Base-by-base conservation (phyloP, 2,329 filamentous ascomycete species). In the Penicillium sp. region DNA sequence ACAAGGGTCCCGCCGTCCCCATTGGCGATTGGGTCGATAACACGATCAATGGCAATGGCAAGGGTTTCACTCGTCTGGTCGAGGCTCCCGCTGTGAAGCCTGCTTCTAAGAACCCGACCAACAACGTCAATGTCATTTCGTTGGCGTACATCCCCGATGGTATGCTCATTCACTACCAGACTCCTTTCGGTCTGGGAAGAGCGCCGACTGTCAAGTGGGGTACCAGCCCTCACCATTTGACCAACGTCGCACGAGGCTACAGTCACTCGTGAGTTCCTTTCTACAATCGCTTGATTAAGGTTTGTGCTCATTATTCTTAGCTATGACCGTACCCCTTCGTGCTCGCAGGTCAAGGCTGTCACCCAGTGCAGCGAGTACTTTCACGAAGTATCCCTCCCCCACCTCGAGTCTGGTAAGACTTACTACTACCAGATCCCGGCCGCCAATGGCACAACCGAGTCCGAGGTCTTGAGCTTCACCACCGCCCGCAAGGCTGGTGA, bases 131-230 rank as follows among this genome's bases (percentile, higher is more conserved):
- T 59, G 81, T 83, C 37, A 80, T 83, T 55, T 76, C 76, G 4
- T 60, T 81, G 55, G 73, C 80, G 1, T 83, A 81, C 57, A 58
- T 81, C 2, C 79, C 79, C 1, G 66, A 72, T 49, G 81, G 81
- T 33, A 78, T 83, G 65, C 81, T 81, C 64, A 75, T 83, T 54
- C 81, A 83, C 68, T 83, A 76, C 65, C 81, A 83, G 69, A 83
- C 81, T 0, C 79, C 81, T 0, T 83, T 82, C 60, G 81, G 81
- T 7, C 67, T 83, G n/a, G 78, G 76, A 14, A 66, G 63, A n/a
- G 60, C 68, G 4, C 81, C 81, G 0, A 67, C 72, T 1, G 71
- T 83, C 4, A 67, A 71, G 19, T 83, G 78, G 77, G 81, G 81
- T 11, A 71, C 63, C 31, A 58, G 60, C 53, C 65, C 71, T 1